Base-by-base conservation (phyloP, 352 stramenopile genomes). In the Thalassiosira pacifica region DNA sequence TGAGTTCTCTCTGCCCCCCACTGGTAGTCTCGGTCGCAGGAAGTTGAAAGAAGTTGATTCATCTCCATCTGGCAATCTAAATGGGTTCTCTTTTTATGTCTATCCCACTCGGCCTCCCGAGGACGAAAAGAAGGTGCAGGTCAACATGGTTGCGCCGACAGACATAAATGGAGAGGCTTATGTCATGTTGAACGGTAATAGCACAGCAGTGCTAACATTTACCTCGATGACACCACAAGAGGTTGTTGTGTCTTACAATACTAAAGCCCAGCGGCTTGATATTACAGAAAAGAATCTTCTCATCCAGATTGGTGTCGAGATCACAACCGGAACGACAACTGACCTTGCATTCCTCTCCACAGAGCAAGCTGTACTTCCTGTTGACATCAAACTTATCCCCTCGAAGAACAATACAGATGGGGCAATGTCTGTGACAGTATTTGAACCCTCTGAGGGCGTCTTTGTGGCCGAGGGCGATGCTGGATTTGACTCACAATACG, bases 251-350 rank as follows among this genome's bases (percentile, higher is more conserved):
- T 65, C 57, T 37, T 84, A 87, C 63, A 89, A 89, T 63, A n/a
- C 13, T 26, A 31, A 42, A 10, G 78, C 75, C 8, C 27, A 29
- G 19, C 76, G 72, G 10, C 34, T 89, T 0, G 32, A 66, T 11
- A 87, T 86, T 24, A 87, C 83, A 53, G 83, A 89, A 27, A 65
- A 67, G 11, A 86, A 89, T 61, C 52, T 86, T 2, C 53, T 85
- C 55, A 29, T 85, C 13, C 78, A 87, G 45, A 27, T 60, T 76
- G 9, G 72, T 85, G n/a, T n/a, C n/a, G n/a, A n/a, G n/a, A n/a
- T n/a, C n/a, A n/a, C 40, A 81, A 19, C 19, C 78, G 9, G 76
- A 83, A n/a, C n/a, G n/a, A n/a, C n/a, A n/a, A n/a, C n/a, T n/a
- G 83, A 89, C 67, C 37, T 55, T 18, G 24, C 66, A 61, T 89